Percentiles rank a stretch among this genome's conserved stretches.
These are phyloP conservation scores for Lanmaoa pseudosensibilis DNA, from an alignment of 768 basidiomycete genomes.

Conservation along the genomic window DNA sequence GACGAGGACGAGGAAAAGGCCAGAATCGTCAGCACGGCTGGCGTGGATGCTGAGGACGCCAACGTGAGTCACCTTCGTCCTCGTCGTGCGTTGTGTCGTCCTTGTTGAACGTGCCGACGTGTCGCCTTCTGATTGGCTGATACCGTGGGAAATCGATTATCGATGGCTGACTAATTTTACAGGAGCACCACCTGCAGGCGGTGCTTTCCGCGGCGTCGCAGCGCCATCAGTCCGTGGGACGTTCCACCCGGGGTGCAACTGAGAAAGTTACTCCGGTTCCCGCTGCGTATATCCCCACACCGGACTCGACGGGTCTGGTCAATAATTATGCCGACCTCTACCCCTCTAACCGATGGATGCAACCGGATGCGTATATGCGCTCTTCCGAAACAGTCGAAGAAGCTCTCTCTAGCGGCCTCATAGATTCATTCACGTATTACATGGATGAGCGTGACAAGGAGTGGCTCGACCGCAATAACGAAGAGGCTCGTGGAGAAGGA, in stretches of 20 bases:
- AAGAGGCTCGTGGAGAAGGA: conserved; percentile 81
- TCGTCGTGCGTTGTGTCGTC: conserved; percentile 36
- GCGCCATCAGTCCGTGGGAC: conserved; percentile 41
- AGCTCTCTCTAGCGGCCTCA: conserved; percentile 54
- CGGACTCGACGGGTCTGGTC: conserved; percentile 81
- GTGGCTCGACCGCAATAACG: conserved; percentile 93
- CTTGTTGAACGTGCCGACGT: conserved; percentile 46
- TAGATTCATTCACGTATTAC: conserved; percentile 80
- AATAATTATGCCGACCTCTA: conserved; percentile 80
- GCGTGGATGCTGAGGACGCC: conserved; percentile 91
- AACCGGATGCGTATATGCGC: conserved; percentile 74
- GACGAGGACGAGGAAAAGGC: conserved; percentile 89
- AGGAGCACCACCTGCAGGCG: conserved; percentile 61
- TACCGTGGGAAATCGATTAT: conserved; percentile 46
- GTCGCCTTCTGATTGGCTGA: conserved; percentile 48
- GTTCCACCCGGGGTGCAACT: conserved; percentile 36
- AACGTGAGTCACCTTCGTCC: conserved; percentile 66
- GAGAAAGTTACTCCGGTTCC: conserved; percentile 40
- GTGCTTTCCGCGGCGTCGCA: conserved; percentile 56
- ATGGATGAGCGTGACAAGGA: conserved; percentile 96
- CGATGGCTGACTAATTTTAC: conserved; percentile 52
- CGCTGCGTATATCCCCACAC: conserved; percentile 86
- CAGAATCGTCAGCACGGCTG: conserved; percentile 75
- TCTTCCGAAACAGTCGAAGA: conserved; percentile 89
- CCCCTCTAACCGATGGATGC: conserved; percentile 64